Evolutionary conservation across 192 early-diverging fungal genomes (phyloP), one percentile per base, ranked within the genome.

Genomic region (Borealophlyctis nickersoniae): DNA sequence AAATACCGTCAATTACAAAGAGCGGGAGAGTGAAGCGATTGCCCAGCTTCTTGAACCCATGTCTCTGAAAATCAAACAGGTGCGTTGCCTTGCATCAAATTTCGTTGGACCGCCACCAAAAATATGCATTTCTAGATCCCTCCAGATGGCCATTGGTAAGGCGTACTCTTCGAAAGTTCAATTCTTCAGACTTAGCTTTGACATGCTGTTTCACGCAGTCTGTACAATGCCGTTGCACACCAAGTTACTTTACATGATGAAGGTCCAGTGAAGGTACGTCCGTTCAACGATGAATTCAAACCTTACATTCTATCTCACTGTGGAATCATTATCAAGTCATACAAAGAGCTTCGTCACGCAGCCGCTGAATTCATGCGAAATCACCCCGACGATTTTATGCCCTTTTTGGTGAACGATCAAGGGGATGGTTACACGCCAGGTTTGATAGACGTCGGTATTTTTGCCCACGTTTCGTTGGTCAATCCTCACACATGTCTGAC

Each of bases 61-160:
- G 19, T 77, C 71, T n/a, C 73, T 94, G 35, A 29, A 53, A 9
- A 74, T 96, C 9, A 77, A 86, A 39, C 79, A 88, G 70, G 84
- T 83, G 29, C 54, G 52, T 58, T 32, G 19, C n/a, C 27, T 28
- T 35, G 11, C 24, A 36, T 11, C 23, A 19, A 4, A 52, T 23
- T 39, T 60, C 52, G n/a, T 34, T 52, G 29, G 32, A 16, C 66
- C 49, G 22, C 45, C 34, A 24, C 29, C 36, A n/a, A 24, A 5
- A 26, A 3, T 7, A 30, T 51, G 32, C 24, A 24, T 36, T 3
- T 31, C 24, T 72, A 87, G 80, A 87, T 98, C 36, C 74, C 72
- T 16, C 82, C 93, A 2, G 93, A 98, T 71, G 95, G 95, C 1
- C 95, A 98, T 72, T 98, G 95, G 87, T 86, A 80, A 55, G 68